Conservation (phyloP, 192 early-diverging fungal species). For the Coemansia sp. region DNA sequence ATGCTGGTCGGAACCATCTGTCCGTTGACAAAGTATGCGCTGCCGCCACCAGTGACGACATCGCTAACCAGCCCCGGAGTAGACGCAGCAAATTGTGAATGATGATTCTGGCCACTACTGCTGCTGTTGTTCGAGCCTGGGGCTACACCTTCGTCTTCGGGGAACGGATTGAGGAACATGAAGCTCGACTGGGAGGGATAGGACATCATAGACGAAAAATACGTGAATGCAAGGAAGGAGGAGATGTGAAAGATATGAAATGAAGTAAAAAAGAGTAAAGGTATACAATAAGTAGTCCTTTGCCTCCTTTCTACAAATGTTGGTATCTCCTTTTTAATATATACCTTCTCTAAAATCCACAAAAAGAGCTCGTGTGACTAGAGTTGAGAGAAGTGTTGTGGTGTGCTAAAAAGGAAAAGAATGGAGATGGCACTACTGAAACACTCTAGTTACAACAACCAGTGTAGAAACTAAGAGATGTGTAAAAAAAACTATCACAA, state of each 20-base stretch:
- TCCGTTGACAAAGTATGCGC: conserved; percentile 22
- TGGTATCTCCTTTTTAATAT: conserved; percentile 1
- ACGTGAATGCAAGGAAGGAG: background rate
- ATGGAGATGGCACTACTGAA: no score
- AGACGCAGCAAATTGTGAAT: conserved; percentile 6
- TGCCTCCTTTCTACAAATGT: conserved; percentile 3
- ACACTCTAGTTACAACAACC: no score
- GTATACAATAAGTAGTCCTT: background rate
- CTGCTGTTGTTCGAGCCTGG: conserved; percentile 7
- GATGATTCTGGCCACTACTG: conserved; percentile 8
- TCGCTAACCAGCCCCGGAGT: conserved; percentile 8
- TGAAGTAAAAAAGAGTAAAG: background rate
- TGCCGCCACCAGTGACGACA: conserved; percentile 7
- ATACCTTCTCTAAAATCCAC: background rate
- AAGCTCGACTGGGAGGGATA: conserved; percentile 32
- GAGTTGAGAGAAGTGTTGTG: no score
- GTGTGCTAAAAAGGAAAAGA: no score
- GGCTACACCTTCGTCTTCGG: conserved; percentile 10
- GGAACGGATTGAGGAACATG: conserved; percentile 31
- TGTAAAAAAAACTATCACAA: no score
- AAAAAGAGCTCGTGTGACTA: no score
- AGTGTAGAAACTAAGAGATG: no score
- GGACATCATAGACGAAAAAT: conserved; percentile 19
- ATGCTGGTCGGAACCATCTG: conserved; percentile 20
- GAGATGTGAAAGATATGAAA: background rate